Conservation (phyloP, 192 early-diverging fungal species). For the Podila epicladia region DNA sequence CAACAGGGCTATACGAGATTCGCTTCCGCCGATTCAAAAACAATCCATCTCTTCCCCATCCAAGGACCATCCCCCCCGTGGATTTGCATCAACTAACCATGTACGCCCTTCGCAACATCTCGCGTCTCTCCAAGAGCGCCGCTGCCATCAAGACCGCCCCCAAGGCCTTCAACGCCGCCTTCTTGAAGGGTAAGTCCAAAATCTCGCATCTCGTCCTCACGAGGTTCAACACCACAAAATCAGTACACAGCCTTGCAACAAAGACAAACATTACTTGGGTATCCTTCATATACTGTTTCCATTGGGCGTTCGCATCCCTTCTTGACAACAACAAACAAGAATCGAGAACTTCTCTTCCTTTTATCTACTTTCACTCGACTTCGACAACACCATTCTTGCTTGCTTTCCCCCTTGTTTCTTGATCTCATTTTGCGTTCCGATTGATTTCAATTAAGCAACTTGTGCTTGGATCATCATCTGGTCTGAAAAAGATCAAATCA, state of each 20-base stretch:
- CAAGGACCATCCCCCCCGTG: conserved; percentile 20
- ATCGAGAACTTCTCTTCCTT: too few relatives aligned
- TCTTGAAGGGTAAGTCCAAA: conserved; percentile 49
- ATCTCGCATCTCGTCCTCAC: background rate
- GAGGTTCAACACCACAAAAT: too few relatives aligned
- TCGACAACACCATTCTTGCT: background rate
- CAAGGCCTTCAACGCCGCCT: conserved; percentile 55
- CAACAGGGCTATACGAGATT: background rate
- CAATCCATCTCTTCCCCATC: conserved; percentile 38
- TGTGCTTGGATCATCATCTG: too few relatives aligned
- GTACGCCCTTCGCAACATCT: conserved; percentile 57
- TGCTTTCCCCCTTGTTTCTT: background rate
- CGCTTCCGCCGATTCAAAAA: conserved; percentile 16
- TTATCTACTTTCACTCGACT: background rate
- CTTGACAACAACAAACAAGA: too few relatives aligned
- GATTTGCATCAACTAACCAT: conserved; percentile 33
- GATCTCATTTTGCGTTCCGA: background rate
- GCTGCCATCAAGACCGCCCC: conserved; percentile 52
- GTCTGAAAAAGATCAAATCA: too few relatives aligned
- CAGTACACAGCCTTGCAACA: too few relatives aligned
- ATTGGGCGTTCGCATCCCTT: too few relatives aligned
- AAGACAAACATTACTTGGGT: too few relatives aligned
- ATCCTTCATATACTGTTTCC: too few relatives aligned
- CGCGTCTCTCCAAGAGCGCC: conserved; percentile 55
- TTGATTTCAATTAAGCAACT: background rate